Evolutionary conservation across 805 yeast species (phyloP).

Genomic region (Lipomyces chichibuensis): DNA sequence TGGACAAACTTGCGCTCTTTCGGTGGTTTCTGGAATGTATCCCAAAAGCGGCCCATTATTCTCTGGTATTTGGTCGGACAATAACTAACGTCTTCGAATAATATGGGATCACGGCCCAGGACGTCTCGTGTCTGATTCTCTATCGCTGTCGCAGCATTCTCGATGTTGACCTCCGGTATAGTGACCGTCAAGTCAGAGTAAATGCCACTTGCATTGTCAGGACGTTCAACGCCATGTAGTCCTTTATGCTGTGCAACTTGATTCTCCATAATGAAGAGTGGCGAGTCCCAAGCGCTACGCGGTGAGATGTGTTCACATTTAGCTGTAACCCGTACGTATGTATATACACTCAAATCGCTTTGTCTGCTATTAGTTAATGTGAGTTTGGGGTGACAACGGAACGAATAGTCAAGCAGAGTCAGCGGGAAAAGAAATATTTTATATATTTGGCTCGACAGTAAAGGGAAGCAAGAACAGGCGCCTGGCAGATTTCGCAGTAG

Average conservation of each 20-base stretch:
- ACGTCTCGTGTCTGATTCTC: background rate
- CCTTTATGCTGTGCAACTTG: background rate
- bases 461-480: background rate
- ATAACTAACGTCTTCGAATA: background rate
- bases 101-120: background rate
- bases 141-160: background rate
- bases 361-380: too few relatives aligned
- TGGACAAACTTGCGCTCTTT: conserved; percentile 15
- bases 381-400: too few relatives aligned
- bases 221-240: background rate
- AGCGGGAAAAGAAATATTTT: background rate
- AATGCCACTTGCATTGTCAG: background rate
- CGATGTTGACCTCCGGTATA: background rate
- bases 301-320: too few relatives aligned
- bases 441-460: background rate
- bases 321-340: too few relatives aligned
- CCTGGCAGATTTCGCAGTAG: background rate
- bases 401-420: too few relatives aligned
- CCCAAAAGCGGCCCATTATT: conserved; percentile 14
- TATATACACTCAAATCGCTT: too few relatives aligned
- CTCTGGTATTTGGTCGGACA: background rate
- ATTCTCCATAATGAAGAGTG: background rate
- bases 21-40: conserved; percentile 15
- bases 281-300: too few relatives aligned
- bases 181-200: background rate